Evolutionary conservation across 1,284 basidiomycete species (phyloP).

Genomic region (Puccinia triticina): DNA sequence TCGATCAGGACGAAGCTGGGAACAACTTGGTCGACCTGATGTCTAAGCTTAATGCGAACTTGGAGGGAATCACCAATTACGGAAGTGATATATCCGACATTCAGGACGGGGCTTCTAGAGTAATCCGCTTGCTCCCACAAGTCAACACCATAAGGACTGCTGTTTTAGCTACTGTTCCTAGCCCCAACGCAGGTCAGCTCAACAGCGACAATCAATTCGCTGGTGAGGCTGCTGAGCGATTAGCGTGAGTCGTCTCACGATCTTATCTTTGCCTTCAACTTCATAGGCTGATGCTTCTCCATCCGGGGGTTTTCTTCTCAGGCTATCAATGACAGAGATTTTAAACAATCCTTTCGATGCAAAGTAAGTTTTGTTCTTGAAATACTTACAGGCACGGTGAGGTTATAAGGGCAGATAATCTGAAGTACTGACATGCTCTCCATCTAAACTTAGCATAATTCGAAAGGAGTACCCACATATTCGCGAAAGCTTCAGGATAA

Average conservation of each 20-base stretch:
- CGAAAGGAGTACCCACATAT: conserved; percentile 21
- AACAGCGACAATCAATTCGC: neutral
- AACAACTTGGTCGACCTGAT: neutral
- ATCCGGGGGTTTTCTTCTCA: neutral
- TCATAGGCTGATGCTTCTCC: neutral
- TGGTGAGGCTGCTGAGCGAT: neutral
- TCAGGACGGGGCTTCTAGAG: neutral
- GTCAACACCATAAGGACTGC: neutral
- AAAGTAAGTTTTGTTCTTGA: neutral
- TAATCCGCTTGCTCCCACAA: conserved; percentile 16
- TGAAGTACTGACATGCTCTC: conserved; percentile 15
- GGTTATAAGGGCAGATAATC: neutral
- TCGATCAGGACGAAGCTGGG: conserved; percentile 10
- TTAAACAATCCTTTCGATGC: conserved; percentile 1
- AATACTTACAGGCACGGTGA: neutral
- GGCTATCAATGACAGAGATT: conserved; percentile 11
- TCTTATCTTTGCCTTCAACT: neutral
- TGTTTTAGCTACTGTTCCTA: neutral
- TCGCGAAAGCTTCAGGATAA: conserved; percentile 11
- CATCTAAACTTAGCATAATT: neutral
- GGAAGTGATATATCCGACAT: conserved; percentile 23
- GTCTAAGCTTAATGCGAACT: neutral
- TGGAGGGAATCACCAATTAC: conserved; percentile 18
- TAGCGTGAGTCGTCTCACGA: neutral
- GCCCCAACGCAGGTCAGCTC: neutral